Evolutionary conservation across 2,329 filamentous ascomycete genomes (phyloP).

Genomic region (Neoarthrinium moseri): DNA sequence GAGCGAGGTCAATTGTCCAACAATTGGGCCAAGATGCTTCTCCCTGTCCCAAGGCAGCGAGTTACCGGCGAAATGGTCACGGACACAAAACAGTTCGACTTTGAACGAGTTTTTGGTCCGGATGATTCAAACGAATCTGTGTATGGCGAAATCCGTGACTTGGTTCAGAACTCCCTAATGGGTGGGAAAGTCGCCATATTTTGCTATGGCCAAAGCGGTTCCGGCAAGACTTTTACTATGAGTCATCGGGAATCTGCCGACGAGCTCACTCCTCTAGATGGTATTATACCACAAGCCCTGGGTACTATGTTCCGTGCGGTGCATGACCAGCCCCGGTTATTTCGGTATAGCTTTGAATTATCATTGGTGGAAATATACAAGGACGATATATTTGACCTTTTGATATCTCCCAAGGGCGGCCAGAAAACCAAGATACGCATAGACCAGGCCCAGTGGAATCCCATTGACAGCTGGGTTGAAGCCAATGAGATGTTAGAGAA

Average conservation of each 20-base stretch:
- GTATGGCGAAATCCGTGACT: conserved; percentile 89
- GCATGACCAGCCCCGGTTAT: conserved; percentile 67
- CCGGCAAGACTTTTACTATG: conserved; percentile 95
- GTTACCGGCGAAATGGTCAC: conserved; percentile 70
- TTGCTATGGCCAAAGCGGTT: conserved; percentile 94
- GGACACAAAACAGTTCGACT: conserved; percentile 79
- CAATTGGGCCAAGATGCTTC: conserved; percentile 72
- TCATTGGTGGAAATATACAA: conserved; percentile 98
- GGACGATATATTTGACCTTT: conserved; percentile 85
- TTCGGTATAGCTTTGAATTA: conserved; percentile 76
- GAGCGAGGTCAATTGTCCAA: conserved; percentile 67
- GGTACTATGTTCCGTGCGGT: conserved; percentile 82
- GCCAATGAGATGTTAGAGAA: conserved; percentile 75
- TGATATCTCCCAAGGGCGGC: conserved; percentile 56
- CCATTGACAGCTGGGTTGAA: conserved; percentile 70
- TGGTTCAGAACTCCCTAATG: conserved; percentile 88
- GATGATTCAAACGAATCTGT: conserved; percentile 74
- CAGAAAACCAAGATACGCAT: conserved; percentile 89
- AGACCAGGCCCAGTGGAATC: conserved; percentile 42
- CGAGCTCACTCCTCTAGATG: conserved; percentile 53
- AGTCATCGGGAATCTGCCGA: conserved; percentile 44
- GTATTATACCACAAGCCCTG: conserved; percentile 90
- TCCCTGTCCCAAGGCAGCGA: conserved; percentile 75
- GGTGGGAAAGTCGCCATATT: conserved; percentile 98
- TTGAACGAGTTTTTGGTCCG: conserved; percentile 86